Conservation (phyloP, 129 eudicot genomes). For the Flaveria trinervia region DNA sequence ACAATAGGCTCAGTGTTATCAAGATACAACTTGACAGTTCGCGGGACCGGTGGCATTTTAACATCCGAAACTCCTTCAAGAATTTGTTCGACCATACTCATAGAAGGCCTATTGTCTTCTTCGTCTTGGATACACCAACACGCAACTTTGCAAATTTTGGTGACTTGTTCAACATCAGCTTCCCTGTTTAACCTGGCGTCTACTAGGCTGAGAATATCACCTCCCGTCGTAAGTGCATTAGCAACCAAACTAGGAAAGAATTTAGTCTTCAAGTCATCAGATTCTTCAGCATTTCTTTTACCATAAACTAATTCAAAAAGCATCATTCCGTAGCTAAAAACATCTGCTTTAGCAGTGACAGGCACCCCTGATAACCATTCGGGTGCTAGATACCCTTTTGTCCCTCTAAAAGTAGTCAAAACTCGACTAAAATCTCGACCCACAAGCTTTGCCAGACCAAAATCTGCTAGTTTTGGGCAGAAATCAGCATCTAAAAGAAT, state of each 20-base stretch:
- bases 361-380: conserved; percentile 76
- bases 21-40: conserved; percentile 44
- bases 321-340: conserved; percentile 82
- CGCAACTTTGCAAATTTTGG: conserved; percentile 57
- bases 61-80: conserved; percentile 78
- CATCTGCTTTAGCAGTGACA: conserved; percentile 72
- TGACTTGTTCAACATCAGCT: conserved; percentile 57
- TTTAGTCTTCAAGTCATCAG: conserved; percentile 31
- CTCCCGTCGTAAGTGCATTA: conserved; percentile 45
- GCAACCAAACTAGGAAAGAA: conserved; percentile 68
- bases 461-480: conserved; percentile 67
- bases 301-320: conserved; percentile 66
- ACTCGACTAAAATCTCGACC: conserved; percentile 76
- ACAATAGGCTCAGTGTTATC: conserved; percentile 41
- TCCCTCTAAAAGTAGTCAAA: conserved; percentile 65
- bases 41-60: conserved; percentile 60
- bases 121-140: conserved; percentile 89
- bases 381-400: conserved; percentile 73
- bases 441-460: conserved; percentile 82
- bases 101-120: conserved; percentile 62
- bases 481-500: conserved; percentile 60
- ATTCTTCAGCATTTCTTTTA: conserved; percentile 48
- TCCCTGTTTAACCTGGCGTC: conserved; percentile 52
- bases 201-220: conserved; percentile 62
- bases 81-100: conserved; percentile 66